phyloP scores from a whole-genome alignment of 1,284 basidiomycete genomes.

The Trichosporon sp. region DNA sequence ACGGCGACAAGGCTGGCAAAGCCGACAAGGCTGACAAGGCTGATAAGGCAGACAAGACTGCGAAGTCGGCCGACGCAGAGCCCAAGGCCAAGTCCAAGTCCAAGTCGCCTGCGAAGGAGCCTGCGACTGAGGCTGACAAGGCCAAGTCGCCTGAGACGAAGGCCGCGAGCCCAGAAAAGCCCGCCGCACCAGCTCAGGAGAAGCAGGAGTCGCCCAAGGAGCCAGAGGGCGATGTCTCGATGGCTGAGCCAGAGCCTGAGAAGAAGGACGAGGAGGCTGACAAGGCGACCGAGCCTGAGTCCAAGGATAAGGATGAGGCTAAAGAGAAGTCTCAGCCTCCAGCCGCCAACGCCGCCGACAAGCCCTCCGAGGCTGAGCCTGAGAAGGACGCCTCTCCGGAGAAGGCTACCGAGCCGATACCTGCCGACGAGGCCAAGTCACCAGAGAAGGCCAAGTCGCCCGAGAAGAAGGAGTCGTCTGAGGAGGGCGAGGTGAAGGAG shows the following conservation, averaged over 20 bases:
- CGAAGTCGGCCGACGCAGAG: constrained; percentile 7
- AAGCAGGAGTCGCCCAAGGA: background rate
- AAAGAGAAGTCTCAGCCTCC: background rate
- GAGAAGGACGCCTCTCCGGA: background rate
- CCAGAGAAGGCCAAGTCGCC: background rate
- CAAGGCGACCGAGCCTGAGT: background rate
- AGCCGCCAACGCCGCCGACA: too few species aligned
- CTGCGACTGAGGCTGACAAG: background rate
- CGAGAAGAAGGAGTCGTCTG: background rate
- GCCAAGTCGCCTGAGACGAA: too few species aligned
- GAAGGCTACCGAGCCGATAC: background rate
- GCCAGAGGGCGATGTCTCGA: background rate
- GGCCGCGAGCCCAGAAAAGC: background rate
- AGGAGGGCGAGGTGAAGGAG: constrained; percentile 1
- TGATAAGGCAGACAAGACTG: too few species aligned
- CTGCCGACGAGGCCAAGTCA: background rate
- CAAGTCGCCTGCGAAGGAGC: background rate
- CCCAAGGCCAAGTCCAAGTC: background rate
- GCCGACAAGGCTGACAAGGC: constrained; percentile 16
- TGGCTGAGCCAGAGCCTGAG: background rate
- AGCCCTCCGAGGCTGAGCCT: too few species aligned
- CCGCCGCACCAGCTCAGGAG: background rate
- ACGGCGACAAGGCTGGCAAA: constrained; percentile 13
- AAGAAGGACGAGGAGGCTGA: background rate
- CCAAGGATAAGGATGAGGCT: background rate